phyloP scores from a whole-genome alignment of 1,284 basidiomycete genomes.

The Tranzscheliella williamsii region DNA sequence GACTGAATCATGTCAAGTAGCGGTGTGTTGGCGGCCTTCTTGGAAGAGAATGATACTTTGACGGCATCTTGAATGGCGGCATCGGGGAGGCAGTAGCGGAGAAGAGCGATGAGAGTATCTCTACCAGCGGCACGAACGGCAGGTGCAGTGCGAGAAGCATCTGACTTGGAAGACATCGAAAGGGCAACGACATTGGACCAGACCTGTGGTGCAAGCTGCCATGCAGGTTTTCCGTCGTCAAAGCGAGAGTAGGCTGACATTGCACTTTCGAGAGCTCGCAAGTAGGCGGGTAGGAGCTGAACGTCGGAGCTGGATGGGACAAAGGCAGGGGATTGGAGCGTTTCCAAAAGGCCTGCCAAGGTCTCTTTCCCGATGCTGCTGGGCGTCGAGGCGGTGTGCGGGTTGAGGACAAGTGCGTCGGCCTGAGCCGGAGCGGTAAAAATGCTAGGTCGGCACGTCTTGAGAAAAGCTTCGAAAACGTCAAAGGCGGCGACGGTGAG shows the following conservation, averaged over 20 bases:
- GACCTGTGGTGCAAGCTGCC: constrained; percentile 39
- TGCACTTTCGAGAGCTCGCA: constrained; percentile 52
- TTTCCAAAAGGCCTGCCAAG: constrained; percentile 29
- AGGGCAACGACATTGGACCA: constrained; percentile 46
- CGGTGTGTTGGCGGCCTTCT: constrained; percentile 20
- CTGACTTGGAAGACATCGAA: constrained; percentile 48
- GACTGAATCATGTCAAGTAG: constrained; percentile 43
- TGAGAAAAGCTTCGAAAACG: constrained; percentile 57
- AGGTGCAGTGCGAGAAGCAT: constrained; percentile 46
- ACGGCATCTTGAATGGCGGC: constrained; percentile 39
- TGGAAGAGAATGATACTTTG: constrained; percentile 18
- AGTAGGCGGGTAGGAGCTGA: constrained; percentile 56
- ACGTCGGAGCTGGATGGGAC: constrained; percentile 47
- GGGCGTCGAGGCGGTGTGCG: constrained; percentile 16
- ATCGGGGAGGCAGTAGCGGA: constrained; percentile 55
- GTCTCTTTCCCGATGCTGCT: constrained; percentile 30
- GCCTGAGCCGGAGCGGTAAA: constrained; percentile 15
- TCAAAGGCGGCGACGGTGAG: constrained; percentile 56
- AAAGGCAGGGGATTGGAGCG: constrained; percentile 41
- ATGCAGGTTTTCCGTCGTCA: constrained; percentile 32
- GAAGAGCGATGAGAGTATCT: constrained; percentile 45
- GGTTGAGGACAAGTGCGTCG: constrained; percentile 17
- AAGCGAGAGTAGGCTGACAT: constrained; percentile 55
- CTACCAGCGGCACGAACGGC: constrained; percentile 49
- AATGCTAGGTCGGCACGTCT: constrained; percentile 35